Base-by-base conservation (phyloP, 495 filamentous ascomycete species). In the Cairneyella variabilis region DNA sequence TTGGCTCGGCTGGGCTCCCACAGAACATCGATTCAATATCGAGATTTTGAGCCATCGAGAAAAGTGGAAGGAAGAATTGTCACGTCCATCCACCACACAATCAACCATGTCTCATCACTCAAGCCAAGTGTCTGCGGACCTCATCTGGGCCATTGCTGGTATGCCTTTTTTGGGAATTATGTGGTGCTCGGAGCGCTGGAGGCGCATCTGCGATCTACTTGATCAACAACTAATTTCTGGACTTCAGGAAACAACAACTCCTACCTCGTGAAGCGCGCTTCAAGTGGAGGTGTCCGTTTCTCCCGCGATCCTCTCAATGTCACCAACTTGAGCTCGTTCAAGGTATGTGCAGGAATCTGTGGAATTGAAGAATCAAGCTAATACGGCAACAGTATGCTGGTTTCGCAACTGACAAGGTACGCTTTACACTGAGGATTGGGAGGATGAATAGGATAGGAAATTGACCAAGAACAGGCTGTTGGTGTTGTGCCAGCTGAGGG, bases 261-360 rank as follows among this genome's bases (percentile, higher is more conserved):
- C 67, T 93, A 77, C 79, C 83, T 97, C 70, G 88, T 92, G 62
- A 95, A 96, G 84, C 83, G 90, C 71, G 89, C 83, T 69, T 66
- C 70, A 53, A 77, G 75, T 58, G 89, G 87, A 62, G 85, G 86
- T 64, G 75, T 84, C 60, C 87, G 85, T 72, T 91, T 98, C 81
- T 97, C 93, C 57, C 86, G 85, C 44, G 95, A 98, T 68, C 87
- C 90, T 59, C 73, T 96, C 59, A 98, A 97, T 77, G 69, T 97
- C 64, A 75, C 74, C 64, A 97, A 97, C 83, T 76, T 86, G 71
- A 85, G 96, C 72, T 83, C 80, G 45, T 88, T 89, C 78, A 98
- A 95, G 86, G 90, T 93, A 77, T 58, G 72, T 42, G 21, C 47
- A 28, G 22, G n/a, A 36, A 1, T n/a, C 49, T 8, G 3, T 3